Conservation (phyloP, 139 green algal species). For the Chlorella sorokiniana region DNA sequence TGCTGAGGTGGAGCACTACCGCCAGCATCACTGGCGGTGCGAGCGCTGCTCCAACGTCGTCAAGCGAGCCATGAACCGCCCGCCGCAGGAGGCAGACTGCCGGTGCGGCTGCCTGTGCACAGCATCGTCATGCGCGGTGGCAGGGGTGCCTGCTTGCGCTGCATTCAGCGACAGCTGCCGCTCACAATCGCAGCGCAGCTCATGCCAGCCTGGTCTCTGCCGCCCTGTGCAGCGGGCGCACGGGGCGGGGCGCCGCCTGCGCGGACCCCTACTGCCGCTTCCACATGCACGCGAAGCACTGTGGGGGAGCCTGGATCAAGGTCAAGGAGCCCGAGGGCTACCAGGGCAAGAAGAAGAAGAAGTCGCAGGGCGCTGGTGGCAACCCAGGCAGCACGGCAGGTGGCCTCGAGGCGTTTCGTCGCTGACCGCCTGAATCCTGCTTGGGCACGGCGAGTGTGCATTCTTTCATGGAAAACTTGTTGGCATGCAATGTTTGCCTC, state of each 20-base stretch:
- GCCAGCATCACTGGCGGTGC: constrained; percentile 55
- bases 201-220: background rate
- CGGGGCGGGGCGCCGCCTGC: constrained; percentile 44
- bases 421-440: background rate
- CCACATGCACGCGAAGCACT: constrained; percentile 64
- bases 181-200: background rate
- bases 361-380: constrained; percentile 11
- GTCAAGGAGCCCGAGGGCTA: constrained; percentile 40
- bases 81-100: constrained; percentile 74
- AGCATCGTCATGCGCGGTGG: too few species aligned
- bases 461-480: too few species aligned
- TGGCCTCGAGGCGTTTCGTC: background rate
- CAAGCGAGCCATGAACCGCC: constrained; percentile 70
- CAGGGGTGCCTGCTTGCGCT: too few species aligned
- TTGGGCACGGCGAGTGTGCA: too few species aligned
- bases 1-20: constrained; percentile 73
- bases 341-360: background rate
- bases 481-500: too few species aligned
- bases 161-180: too few species aligned
- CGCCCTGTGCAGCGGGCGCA: background rate
- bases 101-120: constrained; percentile 24
- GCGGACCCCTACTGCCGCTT: constrained; percentile 56
- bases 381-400: background rate
- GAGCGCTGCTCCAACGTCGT: constrained; percentile 46
- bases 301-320: constrained; percentile 66